Evolutionary conservation across 1,284 basidiomycete genomes (phyloP), one percentile per base, ranked within the genome.

Genomic region (Farysia itapuensis): DNA sequence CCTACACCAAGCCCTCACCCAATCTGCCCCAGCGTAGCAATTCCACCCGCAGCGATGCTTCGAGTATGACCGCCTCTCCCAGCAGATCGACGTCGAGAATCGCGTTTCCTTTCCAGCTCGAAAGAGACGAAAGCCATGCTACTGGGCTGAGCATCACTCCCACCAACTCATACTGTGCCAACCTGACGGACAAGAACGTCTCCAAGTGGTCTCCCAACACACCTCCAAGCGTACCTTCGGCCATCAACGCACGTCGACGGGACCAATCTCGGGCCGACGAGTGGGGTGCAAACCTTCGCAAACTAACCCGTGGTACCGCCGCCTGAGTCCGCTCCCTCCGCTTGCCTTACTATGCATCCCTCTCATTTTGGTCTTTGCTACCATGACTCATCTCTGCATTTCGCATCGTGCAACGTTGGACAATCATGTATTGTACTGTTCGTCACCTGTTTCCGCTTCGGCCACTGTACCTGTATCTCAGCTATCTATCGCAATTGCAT

Each of bases 1-100:
- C 56, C 1, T 60, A 60, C 19, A 60, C 56, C 35, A 60, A 60
- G 25, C 56, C 56, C 9, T 58, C 44, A 15, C 48, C 54, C 11
- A 35, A 35, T 20, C 34, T 11, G 18, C 20, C 20, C 9, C 34
- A 35, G 15, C 34, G 34, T 6, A 8, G 8, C 18, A 20, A 35
- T 15, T 35, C 34, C 6, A 35, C 34, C 11, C 13, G 34, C 9
- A 35, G 34, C 20, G 20, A 6, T 35, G 6, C 20, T 8, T 21
- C 34, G 6, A 12, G 9, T 6, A n/a, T n/a, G n/a, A n/a, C n/a
- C n/a, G n/a, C n/a, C n/a, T n/a, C n/a, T n/a, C n/a, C n/a, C n/a
- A n/a, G n/a, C n/a, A n/a, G n/a, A n/a, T 13, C 31, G 13, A 11
- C 31, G 12, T 20, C 34, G 9, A 21, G 6, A 5, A 22, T 15